A percentile compares a stretch with the other conserved stretches of the same genome.
These are phyloP conservation scores for Colletotrichum tropicale DNA, from an alignment of 2,329 filamentous ascomycete genomes.

Conservation along the genomic window DNA sequence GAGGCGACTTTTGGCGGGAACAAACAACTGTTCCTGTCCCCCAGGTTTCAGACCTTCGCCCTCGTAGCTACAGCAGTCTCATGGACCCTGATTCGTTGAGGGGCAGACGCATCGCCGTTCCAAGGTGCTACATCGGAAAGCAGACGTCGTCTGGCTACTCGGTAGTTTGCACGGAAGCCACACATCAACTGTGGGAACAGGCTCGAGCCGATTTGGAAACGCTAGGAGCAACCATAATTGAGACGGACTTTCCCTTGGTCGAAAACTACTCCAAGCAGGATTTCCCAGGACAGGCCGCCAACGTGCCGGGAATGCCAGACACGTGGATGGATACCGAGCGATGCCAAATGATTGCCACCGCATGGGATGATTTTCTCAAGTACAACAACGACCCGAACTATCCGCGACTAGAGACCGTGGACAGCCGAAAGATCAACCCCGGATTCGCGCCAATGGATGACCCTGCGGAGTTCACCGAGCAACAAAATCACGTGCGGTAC, in stretches of 20 bases:
- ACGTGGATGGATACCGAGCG: constrained; percentile 44
- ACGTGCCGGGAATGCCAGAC: background rate
- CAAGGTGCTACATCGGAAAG: constrained; percentile 54
- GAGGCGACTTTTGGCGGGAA: constrained; percentile 57
- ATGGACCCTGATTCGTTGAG: constrained; percentile 33
- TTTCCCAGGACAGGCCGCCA: constrained; percentile 1
- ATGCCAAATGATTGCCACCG: constrained; percentile 45
- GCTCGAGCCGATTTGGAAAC: constrained; percentile 39
- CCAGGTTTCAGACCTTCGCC: constrained; percentile 30
- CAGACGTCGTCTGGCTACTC: constrained; percentile 11
- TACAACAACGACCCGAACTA: constrained; percentile 43
- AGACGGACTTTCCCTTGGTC: constrained; percentile 22
- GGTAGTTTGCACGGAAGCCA: background rate
- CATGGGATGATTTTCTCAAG: constrained; percentile 56
- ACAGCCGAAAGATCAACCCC: constrained; percentile 35
- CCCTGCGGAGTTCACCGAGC: background rate
- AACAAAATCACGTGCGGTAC: constrained; percentile 16
- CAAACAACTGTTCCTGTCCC: constrained; percentile 50
- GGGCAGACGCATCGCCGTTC: constrained; percentile 53
- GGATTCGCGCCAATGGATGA: constrained; percentile 10
- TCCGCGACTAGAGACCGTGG: constrained; percentile 40
- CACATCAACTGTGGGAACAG: constrained; percentile 30
- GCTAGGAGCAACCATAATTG: constrained; percentile 44
- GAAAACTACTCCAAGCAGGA: constrained; percentile 1
- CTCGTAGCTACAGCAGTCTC: constrained; percentile 36